phyloP scores from a whole-genome alignment of 2,329 filamentous ascomycete genomes.

The Alternaria ethzedia region DNA sequence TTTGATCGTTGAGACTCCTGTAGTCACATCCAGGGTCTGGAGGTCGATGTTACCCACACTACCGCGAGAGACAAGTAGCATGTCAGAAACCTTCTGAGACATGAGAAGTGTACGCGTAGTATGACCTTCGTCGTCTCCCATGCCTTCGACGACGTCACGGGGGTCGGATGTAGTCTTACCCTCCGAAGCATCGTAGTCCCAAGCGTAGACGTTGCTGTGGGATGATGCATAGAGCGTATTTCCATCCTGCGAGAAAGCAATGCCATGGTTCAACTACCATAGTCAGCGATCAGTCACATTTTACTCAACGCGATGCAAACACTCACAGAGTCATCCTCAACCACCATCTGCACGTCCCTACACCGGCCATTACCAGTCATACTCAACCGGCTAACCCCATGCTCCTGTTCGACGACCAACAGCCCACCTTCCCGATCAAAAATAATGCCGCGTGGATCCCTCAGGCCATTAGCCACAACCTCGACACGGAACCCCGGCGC shows the following conservation, averaged over 20 bases:
- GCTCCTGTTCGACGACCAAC: conserved; percentile 56
- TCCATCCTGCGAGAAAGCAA: conserved; percentile 57
- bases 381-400: conserved; percentile 49
- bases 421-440: conserved; percentile 57
- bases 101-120: conserved; percentile 71
- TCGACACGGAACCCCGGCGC: conserved; percentile 51
- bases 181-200: conserved; percentile 66
- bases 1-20: conserved; percentile 72
- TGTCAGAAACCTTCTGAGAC: conserved; percentile 60
- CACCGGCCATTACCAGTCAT: conserved; percentile 42
- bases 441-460: conserved; percentile 54
- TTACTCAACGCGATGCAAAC: not conserved
- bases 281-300: conserved; percentile 3
- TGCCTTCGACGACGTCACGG: conserved; percentile 65
- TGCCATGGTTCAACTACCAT: conserved; percentile 58
- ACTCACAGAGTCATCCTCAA: conserved; percentile 40
- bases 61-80: conserved; percentile 71
- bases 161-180: conserved; percentile 56
- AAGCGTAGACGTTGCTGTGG: conserved; percentile 65
- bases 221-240: conserved; percentile 63
- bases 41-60: conserved; percentile 68
- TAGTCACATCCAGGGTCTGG: conserved; percentile 56
- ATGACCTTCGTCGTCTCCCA: conserved; percentile 65
- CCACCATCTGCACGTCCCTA: conserved; percentile 28
- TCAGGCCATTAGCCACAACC: conserved; percentile 55